Base-by-base conservation (phyloP, 2,329 filamentous ascomycete genomes). In the Sarocladium strictum region DNA sequence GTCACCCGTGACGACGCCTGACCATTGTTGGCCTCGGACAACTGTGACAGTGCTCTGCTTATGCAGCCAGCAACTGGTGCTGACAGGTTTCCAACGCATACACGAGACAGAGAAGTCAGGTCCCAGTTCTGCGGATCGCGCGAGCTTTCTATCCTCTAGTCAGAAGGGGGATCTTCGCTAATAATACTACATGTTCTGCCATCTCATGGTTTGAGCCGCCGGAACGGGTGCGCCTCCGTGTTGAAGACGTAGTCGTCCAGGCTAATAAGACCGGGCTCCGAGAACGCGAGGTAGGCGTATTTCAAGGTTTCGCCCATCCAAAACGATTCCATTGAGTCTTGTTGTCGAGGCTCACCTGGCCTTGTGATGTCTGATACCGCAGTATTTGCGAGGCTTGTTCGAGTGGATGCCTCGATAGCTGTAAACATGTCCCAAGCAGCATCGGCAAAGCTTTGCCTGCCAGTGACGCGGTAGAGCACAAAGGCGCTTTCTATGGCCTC, bases 221-320 rank as follows among this genome's bases (percentile, higher is more conserved):
- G 43, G 14, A 67, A 55, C 9, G 68, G 68, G 32, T 70, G 68
- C 23, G 67, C 67, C 56, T 71, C 68, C 3, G 68, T 70, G 49
- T 70, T 70, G 45, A 77, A 64, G 35, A 85, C 79, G 67, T 74
- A 84, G 7, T 83, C 75, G 65, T 86, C 82, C 62, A 86, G 65
- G 62, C 76, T 83, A 19, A 83, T 67, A 26, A 77, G 60, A 11
- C 73, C 70, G 2, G 78, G 76, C 47, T 83, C 77, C 50, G 75
- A 77, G 58, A 85, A 86, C 15, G 85, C 71, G 47, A 85, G 62
- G 24, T 52, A 55, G 11, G 38, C 29, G 24, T 55, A 55, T 17
- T 52, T 55, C 14, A 55, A 21, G 11, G 45, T 55, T 23, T 55
- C 54, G 17, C 32, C 54, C 35, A 45, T 55, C 53, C 53, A 55